A percentile compares a stretch with the other conserved stretches of the same genome.
Conservation (phyloP, 441 rosid species). For the Gossypium schwendimanii region DNA sequence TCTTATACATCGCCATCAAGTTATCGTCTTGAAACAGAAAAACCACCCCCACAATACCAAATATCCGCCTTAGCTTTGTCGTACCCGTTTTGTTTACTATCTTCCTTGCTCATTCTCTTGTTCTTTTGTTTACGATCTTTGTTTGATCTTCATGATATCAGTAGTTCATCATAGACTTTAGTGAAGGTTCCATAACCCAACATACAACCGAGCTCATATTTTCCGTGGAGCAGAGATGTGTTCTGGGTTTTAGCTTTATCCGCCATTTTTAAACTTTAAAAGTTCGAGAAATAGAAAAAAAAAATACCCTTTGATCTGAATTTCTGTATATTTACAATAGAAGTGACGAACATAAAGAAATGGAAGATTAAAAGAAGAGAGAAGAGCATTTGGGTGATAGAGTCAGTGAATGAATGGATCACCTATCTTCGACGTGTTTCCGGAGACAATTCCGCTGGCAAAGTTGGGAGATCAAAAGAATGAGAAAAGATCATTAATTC, state of each 20-base stretch:
- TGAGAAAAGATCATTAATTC: too few species aligned
- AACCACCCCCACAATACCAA: constrained; percentile 84
- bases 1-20: too few species aligned
- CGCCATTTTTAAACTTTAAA: constrained; percentile 7
- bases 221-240: constrained; percentile 49
- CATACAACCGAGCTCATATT: constrained; percentile 70
- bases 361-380: background rate
- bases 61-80: constrained; percentile 73
- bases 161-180: constrained; percentile 59
- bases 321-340: background rate
- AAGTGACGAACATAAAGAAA: background rate
- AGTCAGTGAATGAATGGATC: constrained; percentile 20
- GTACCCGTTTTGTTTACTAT: constrained; percentile 32
- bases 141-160: too few species aligned
- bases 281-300: background rate
- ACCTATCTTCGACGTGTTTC: constrained; percentile 96
- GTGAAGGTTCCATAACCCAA: constrained; percentile 83
- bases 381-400: background rate
- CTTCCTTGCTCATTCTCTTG: too few species aligned
- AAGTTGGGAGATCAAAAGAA: too few species aligned
- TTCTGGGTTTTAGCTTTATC: constrained; percentile 22
- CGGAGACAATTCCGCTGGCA: constrained; percentile 55
- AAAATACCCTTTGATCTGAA: background rate
- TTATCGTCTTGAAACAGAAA: constrained; percentile 31
- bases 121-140: too few species aligned